Base-by-base conservation (phyloP, 768 basidiomycete species). In the Suillus alpinus region DNA sequence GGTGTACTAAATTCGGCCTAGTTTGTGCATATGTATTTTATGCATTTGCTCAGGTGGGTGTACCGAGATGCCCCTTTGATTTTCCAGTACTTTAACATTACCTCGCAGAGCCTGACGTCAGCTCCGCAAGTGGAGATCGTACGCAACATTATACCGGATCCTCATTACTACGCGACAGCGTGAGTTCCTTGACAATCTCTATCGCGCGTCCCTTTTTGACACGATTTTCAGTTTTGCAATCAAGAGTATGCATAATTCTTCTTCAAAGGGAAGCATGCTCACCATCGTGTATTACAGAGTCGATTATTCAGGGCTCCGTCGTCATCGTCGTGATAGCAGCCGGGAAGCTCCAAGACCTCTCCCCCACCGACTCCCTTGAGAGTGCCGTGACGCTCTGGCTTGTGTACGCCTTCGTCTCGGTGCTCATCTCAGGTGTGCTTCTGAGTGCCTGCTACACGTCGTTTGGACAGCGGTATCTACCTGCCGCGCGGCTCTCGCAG, bases 91-190 rank as follows among this genome's bases (percentile, higher is more conserved):
- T 57, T 49, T 36, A 8, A 41, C 56, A 37, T 26, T 44, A 23
- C 51, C 32, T 53, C 44, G 13, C 65, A 78, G 73, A 66, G 70
- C 55, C 71, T 78, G n/a, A 79, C 76, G 1, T 75, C 74, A 4
- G 75, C 76, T 7, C 74, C 76, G 1, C 77, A 79, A 69, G 77
- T 78, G n/a, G 77, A 79, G 63, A 78, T 79, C 41, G 67, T 79
- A 34, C 75, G 77, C 6, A 77, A 64, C 61, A 73, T 79, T 58
- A 77, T 79, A 41, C 74, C 78, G 1, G 75, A 78, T 64, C 76
- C 78, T 40, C 68, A 73, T 58, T 77, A 75, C 62, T 79, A 77
- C 58, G 77, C 75, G 5, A 78, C 77, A 8, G 77, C 73, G 71
- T 75, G 58, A 66, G 73, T 62, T 20, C 7, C 23, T 26, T 3